These are phyloP conservation scores for Exophiala sp. DNA, from an alignment of 2,329 filamentous ascomycete genomes.

Conservation along the genomic window DNA sequence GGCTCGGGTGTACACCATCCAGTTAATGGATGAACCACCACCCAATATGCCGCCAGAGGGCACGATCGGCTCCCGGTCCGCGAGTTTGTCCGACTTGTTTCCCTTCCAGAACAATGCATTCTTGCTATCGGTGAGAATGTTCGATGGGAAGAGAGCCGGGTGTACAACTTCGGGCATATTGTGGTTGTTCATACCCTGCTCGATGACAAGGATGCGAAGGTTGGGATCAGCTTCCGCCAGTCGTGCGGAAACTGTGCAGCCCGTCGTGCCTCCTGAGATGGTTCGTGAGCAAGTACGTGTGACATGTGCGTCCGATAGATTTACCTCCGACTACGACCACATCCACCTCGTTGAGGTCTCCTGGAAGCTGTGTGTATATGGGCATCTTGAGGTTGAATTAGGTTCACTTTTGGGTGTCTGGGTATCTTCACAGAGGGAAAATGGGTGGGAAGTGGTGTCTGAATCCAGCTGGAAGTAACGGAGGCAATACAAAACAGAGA, in stretches of 20 bases:
- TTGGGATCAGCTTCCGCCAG: slow-evolving; percentile 51
- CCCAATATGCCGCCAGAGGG: slow-evolving; percentile 54
- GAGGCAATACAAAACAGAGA: too few species aligned
- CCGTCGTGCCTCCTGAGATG: slow-evolving; percentile 46
- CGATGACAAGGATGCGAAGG: slow-evolving; percentile 52
- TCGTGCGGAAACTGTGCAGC: slow-evolving; percentile 49
- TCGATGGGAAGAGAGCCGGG: slow-evolving; percentile 50
- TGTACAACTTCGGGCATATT: slow-evolving; percentile 50
- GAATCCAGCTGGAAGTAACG: too few species aligned
- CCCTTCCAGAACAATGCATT: slow-evolving; percentile 53
- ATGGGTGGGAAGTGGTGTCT: too few species aligned
- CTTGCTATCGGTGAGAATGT: slow-evolving; percentile 49
- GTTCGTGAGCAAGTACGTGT: background rate
- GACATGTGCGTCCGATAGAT: slow-evolving; percentile 2
- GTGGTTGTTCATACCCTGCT: slow-evolving; percentile 53
- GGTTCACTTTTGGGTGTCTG: too few species aligned
- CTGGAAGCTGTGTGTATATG: slow-evolving; percentile 8
- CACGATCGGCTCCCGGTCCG: slow-evolving; percentile 34
- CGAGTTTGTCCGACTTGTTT: slow-evolving; percentile 39
- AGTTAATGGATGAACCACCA: slow-evolving; percentile 60
- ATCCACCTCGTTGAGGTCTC: slow-evolving; percentile 42
- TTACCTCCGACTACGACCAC: slow-evolving; percentile 51
- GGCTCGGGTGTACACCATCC: slow-evolving; percentile 50
- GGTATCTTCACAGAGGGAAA: too few species aligned
- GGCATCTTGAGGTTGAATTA: background rate